Conservation (phyloP, 164 flowering plant species). For the Euptelea pleiosperma region DNA sequence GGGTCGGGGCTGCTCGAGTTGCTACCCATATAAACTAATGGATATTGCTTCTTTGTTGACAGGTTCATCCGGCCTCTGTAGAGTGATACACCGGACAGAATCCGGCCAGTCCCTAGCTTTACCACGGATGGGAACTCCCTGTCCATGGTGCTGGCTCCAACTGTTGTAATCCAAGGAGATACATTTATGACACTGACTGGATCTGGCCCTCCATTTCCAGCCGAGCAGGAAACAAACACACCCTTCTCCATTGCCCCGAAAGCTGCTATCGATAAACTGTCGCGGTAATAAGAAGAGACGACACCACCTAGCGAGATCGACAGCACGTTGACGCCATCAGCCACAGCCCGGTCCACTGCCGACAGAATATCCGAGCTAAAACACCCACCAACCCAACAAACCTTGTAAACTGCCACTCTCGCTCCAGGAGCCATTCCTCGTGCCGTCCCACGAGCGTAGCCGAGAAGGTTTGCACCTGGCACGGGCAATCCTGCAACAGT, state of each 20-base stretch:
- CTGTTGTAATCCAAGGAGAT: constrained; percentile 85
- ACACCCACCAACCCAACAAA: constrained; percentile 82
- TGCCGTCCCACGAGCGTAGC: constrained; percentile 78
- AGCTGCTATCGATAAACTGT: constrained; percentile 60
- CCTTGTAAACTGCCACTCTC: constrained; percentile 75
- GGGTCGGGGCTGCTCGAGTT: constrained; percentile 62
- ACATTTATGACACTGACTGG: constrained; percentile 68
- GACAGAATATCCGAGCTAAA: constrained; percentile 83
- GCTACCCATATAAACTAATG: constrained; percentile 55
- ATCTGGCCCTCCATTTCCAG: constrained; percentile 90
- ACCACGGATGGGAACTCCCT: constrained; percentile 66
- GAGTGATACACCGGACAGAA: constrained; percentile 57
- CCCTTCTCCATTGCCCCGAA: constrained; percentile 94
- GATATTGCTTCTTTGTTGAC: constrained; percentile 38
- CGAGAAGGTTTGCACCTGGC: constrained; percentile 62
- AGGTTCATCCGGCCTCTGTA: constrained; percentile 55
- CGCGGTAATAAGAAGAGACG: constrained; percentile 51
- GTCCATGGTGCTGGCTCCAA: constrained; percentile 94
- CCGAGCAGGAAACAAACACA: constrained; percentile 80
- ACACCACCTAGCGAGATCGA: constrained; percentile 87
- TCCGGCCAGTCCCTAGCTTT: constrained; percentile 49
- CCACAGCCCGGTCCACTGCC: constrained; percentile 78
- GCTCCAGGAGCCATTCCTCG: constrained; percentile 82
- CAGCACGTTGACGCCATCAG: constrained; percentile 76
- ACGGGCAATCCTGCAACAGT: constrained; percentile 79